Percentiles rank a stretch among this genome's conserved stretches.
These are phyloP conservation scores for Triticum turgidum DNA, from an alignment of 176 grass and related monocot species.

Conservation along the genomic window DNA sequence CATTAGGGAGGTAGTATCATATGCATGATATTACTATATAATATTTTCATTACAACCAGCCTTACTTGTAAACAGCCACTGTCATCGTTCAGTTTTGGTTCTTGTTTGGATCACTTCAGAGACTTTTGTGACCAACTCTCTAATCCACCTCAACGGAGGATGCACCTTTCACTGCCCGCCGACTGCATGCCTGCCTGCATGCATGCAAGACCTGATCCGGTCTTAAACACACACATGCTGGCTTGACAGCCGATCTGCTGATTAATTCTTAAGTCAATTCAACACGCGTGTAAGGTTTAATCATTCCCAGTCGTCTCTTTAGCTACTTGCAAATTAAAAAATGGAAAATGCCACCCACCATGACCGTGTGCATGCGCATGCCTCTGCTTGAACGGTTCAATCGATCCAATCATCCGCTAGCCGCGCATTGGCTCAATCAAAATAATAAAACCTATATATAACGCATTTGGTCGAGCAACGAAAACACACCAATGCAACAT, in stretches of 20 bases:
- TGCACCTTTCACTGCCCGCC: neutral
- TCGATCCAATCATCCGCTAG: neutral
- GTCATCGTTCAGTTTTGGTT: too few relatives aligned
- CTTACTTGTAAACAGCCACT: too few relatives aligned
- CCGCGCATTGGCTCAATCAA: too few relatives aligned
- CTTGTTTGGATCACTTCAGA: too few relatives aligned
- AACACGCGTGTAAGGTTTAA: neutral
- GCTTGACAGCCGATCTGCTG: neutral
- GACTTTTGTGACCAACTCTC: too few relatives aligned
- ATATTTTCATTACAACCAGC: too few relatives aligned
- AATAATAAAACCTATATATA: too few relatives aligned
- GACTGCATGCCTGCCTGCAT: neutral
- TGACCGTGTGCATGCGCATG: neutral
- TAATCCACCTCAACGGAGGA: neutral
- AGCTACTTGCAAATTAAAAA: neutral
- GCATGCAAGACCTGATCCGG: neutral
- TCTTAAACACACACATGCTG: neutral
- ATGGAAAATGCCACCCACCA: neutral
- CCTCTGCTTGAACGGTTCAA: neutral
- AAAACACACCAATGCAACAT: too few relatives aligned
- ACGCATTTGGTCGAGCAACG: too few relatives aligned
- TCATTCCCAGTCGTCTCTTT: neutral
- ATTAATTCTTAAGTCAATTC: neutral
- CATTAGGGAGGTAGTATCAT: too few relatives aligned
- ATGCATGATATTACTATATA: too few relatives aligned